These are phyloP conservation scores for Trametes hirsuta DNA, from an alignment of 1,284 basidiomycete genomes.

Conservation along the genomic window DNA sequence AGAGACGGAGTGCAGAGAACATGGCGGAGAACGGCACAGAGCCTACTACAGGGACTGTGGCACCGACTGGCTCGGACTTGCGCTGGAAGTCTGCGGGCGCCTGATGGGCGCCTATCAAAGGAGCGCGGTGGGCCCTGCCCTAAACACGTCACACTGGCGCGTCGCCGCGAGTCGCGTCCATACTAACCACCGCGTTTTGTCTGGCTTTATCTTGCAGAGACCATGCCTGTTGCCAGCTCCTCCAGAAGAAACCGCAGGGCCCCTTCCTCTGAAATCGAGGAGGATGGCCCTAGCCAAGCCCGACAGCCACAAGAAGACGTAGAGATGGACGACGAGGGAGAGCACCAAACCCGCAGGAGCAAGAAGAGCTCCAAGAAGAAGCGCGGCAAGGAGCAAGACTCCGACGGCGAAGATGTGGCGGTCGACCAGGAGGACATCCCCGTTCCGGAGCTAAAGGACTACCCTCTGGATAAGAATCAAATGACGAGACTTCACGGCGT, in stretches of 20 bases:
- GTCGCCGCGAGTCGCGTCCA: constrained; percentile 25
- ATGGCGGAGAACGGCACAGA: constrained; percentile 34
- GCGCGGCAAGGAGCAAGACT: constrained; percentile 42
- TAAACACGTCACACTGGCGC: constrained; percentile 32
- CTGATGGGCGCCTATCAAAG: background rate
- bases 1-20: constrained; percentile 47
- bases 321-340: constrained; percentile 47
- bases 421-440: constrained; percentile 24
- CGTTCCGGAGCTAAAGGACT: constrained; percentile 53
- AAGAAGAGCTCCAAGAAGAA: constrained; percentile 47
- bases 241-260: constrained; percentile 41
- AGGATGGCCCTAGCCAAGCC: constrained; percentile 44
- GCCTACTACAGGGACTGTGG: background rate
- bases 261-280: constrained; percentile 62
- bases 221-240: constrained; percentile 49
- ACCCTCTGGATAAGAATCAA: constrained; percentile 58
- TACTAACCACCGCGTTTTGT: constrained; percentile 10
- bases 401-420: constrained; percentile 17
- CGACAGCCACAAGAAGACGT: constrained; percentile 46
- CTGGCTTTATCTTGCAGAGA: background rate
- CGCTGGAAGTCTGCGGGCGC: constrained; percentile 3
- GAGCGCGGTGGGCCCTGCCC: constrained; percentile 42
- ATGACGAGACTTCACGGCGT: constrained; percentile 56
- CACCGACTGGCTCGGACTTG: background rate
- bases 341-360: constrained; percentile 35